These are phyloP conservation scores for Sordariomycetes sp. DNA, from an alignment of 2,329 filamentous ascomycete species.

Conservation along the genomic window DNA sequence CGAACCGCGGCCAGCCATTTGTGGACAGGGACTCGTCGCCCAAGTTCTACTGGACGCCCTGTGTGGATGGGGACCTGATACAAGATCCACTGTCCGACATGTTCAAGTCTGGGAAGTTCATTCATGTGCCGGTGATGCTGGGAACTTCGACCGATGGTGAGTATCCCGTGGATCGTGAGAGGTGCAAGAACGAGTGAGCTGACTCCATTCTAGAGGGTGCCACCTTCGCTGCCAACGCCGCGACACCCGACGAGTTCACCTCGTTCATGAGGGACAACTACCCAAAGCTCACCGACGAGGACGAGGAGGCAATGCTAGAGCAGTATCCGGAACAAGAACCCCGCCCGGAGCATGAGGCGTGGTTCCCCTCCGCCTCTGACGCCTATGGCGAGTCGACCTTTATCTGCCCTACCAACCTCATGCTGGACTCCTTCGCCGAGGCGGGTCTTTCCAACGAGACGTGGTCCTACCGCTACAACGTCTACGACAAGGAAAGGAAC, in stretches of 20 bases:
- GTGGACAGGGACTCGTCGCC: constrained; percentile 22
- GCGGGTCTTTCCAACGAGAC: constrained; percentile 12
- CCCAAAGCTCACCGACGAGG: constrained; percentile 24
- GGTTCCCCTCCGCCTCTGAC: constrained; percentile 29
- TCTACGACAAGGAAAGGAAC: constrained; percentile 24
- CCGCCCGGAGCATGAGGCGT: constrained; percentile 26
- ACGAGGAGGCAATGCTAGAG: constrained; percentile 22
- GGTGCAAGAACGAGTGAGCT: background rate
- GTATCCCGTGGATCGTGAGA: constrained; percentile 5
- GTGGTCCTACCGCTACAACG: constrained; percentile 40
- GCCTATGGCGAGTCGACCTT: constrained; percentile 36
- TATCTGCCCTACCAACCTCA: constrained; percentile 27
- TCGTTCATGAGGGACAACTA: constrained; percentile 36
- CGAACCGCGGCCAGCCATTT: constrained; percentile 28
- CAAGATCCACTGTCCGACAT: constrained; percentile 28
- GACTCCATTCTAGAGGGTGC: constrained; percentile 30
- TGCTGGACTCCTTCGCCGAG: constrained; percentile 23
- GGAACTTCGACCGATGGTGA: constrained; percentile 31
- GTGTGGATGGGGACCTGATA: constrained; percentile 35
- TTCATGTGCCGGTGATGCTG: constrained; percentile 32
- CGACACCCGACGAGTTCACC: constrained; percentile 19
- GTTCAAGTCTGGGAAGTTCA: constrained; percentile 26
- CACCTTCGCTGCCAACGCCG: constrained; percentile 28
- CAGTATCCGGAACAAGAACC: constrained; percentile 25
- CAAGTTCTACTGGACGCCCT: constrained; percentile 40